Base-by-base conservation (phyloP, 2,329 filamentous ascomycete species). In the Pseudocercospora pini-densiflorae region DNA sequence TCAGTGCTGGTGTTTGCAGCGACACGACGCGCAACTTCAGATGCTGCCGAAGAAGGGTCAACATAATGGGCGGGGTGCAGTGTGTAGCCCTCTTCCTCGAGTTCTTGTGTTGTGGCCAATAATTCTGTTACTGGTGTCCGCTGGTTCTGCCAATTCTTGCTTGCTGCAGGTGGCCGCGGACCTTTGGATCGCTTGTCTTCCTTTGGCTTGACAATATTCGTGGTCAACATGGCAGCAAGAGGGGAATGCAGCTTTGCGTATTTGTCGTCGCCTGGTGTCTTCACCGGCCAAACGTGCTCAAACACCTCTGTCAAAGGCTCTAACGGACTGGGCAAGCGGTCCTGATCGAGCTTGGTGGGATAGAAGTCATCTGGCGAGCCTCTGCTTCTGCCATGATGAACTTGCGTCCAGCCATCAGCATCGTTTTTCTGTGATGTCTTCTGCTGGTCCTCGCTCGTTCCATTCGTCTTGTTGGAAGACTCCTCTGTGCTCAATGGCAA, bases 201-300 rank as follows among this genome's bases (percentile, higher is more conserved):
- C 71, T 88, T 89, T 2, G 83, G 80, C 75, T 91, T 93, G 6
- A 91, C 87, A 2, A 90, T 79, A 5, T 92, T 89, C 0, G 91
- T 88, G 4, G 90, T 91, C 69, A 98, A 85, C 81, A 98, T 94
- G 0, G 92, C 89, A 68, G 92, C 88, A 36, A 98, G 81, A 2
- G 95, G 94, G 3, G 95, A 98, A 79, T 96, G 91, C 75, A 99
- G 88, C 76, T 89, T 91, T 71, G 87, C 88, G 74, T 90, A 87
- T 76, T 89, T 92, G 71, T 93, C 90, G 77, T 98, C 94, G 3
- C 94, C 95, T 2, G 93, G 92, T 0, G 93, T 91, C 76, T 89
- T 91, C 65, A 97, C 88, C 9, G 94, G 94, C 93, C 95, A 97
- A 45, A 97, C 82, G 73, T 95, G 90, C 8, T 89, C 84, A 71